Percentiles rank a stretch among this genome's conserved stretches.
Evolutionary conservation across 768 basidiomycete species (phyloP).

Genomic region (Agaricus blazei): DNA sequence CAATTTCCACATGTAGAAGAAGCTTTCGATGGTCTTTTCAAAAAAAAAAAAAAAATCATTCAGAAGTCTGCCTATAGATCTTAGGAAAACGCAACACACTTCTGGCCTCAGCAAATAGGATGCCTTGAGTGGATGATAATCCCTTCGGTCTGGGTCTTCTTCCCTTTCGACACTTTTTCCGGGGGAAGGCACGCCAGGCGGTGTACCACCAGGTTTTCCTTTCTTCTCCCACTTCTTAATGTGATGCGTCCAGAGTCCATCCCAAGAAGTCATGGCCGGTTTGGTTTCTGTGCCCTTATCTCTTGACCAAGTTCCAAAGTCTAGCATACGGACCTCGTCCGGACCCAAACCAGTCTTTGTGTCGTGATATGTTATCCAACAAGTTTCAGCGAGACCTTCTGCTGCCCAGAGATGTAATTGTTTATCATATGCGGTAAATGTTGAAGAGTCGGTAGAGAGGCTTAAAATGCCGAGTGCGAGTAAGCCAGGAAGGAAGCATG

Average conservation of each 20-base stretch:
- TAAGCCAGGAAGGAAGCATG: slow-evolving; percentile 66
- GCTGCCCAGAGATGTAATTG: slow-evolving; percentile 67
- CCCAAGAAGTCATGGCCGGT: neutral
- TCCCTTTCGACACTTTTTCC: slow-evolving; percentile 9
- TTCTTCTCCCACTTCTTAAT: slow-evolving; percentile 39
- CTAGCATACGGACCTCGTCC: slow-evolving; percentile 43
- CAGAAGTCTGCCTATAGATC: neutral
- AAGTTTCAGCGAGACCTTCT: slow-evolving; percentile 63
- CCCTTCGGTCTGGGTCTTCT: slow-evolving; percentile 29
- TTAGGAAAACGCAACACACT: slow-evolving; percentile 31
- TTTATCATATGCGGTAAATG: slow-evolving; percentile 25
- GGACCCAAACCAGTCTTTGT: slow-evolving; percentile 61
- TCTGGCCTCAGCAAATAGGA: slow-evolving; percentile 63
- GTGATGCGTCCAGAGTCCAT: slow-evolving; percentile 37
- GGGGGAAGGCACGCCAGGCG: slow-evolving; percentile 13
- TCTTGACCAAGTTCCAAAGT: slow-evolving; percentile 6
- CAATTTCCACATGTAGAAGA: slow-evolving; percentile 65
- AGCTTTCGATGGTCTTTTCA: no score
- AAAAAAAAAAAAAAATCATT: no score
- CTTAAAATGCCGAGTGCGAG: slow-evolving; percentile 58
- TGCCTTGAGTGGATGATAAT: slow-evolving; percentile 40
- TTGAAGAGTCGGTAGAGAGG: slow-evolving; percentile 22
- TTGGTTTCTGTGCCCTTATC: slow-evolving; percentile 19
- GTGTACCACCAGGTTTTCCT: slow-evolving; percentile 30
- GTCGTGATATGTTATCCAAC: slow-evolving; percentile 65